Conservation (phyloP, 2,329 filamentous ascomycete genomes). For the Hyphodiscus sp. region DNA sequence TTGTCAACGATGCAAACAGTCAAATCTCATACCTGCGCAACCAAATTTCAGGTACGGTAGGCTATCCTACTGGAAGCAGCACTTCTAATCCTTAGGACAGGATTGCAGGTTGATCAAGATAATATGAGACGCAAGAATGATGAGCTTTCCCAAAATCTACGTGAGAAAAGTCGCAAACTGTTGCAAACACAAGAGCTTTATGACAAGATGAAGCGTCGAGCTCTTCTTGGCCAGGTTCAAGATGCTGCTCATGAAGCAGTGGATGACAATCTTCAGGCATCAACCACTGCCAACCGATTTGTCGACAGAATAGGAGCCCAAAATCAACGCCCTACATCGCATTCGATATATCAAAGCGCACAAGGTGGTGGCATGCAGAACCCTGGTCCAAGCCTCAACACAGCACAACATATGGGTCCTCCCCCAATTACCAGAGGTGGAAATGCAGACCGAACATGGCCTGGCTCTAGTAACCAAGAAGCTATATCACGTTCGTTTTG, state of each 20-base stretch:
- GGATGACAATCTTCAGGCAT: conserved; percentile 34
- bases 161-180: conserved; percentile 65
- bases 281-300: conserved; percentile 22
- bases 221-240: conserved; percentile 48
- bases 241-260: conserved; percentile 46
- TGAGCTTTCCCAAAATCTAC: conserved; percentile 59
- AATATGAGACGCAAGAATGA: conserved; percentile 63
- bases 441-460: conserved; percentile 15
- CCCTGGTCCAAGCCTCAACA: neutral
- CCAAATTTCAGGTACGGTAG: conserved; percentile 52
- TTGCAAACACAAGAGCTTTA: conserved; percentile 62
- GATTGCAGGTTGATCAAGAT: conserved; percentile 55
- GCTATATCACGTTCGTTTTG: conserved; percentile 9
- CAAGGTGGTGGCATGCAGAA: conserved; percentile 8
- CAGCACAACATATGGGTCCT: conserved; percentile 1
- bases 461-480: conserved; percentile 19
- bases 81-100: conserved; percentile 29
- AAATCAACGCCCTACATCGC: conserved; percentile 11
- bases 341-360: conserved; percentile 14
- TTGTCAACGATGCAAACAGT: conserved; percentile 67
- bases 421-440: conserved; percentile 4
- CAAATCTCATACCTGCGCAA: conserved; percentile 62
- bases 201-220: conserved; percentile 51
- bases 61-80: neutral
- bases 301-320: conserved; percentile 19